Evolutionary conservation across 139 green algal species (phyloP).

Genomic region (Parachlorella kessleri): DNA sequence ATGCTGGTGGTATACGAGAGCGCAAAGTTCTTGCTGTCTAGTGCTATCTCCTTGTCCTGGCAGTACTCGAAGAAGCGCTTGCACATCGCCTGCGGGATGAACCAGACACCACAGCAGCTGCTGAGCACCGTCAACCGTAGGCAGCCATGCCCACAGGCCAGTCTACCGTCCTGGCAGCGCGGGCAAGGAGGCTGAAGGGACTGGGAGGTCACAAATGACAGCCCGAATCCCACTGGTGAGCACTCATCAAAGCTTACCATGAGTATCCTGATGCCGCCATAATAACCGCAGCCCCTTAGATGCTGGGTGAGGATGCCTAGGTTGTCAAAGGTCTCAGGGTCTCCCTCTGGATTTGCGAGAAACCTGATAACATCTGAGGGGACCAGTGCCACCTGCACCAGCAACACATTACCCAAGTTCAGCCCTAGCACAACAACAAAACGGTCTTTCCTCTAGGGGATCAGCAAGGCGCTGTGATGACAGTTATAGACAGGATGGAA

Average conservation of each 20-base stretch:
- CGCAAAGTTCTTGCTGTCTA: conserved; percentile 63
- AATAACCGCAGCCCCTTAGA: conserved; percentile 63
- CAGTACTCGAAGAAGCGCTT: conserved; percentile 73
- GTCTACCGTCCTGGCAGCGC: no score
- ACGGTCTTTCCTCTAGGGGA: no score
- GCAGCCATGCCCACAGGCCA: no score
- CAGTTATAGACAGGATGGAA: no score
- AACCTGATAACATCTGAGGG: conserved; percentile 50
- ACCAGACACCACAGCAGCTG: no score
- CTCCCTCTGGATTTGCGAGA: conserved; percentile 67
- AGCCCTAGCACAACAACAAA: no score
- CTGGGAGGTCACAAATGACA: no score
- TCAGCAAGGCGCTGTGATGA: no score
- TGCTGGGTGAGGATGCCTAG: conserved; percentile 44
- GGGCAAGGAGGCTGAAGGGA: no score
- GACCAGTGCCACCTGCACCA: conserved; percentile 53
- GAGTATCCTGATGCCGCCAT: conserved; percentile 84
- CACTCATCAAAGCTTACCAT: conserved; percentile 1
- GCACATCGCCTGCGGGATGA: conserved; percentile 69
- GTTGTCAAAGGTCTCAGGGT: conserved; percentile 51
- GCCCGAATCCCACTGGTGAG: no score
- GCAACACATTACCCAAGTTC: no score
- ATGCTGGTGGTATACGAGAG: conserved; percentile 89
- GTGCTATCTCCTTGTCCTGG: conserved; percentile 33
- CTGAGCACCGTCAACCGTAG: no score